These are phyloP conservation scores for Coemansia sp. DNA, from an alignment of 192 early-diverging fungal species.

Conservation along the genomic window DNA sequence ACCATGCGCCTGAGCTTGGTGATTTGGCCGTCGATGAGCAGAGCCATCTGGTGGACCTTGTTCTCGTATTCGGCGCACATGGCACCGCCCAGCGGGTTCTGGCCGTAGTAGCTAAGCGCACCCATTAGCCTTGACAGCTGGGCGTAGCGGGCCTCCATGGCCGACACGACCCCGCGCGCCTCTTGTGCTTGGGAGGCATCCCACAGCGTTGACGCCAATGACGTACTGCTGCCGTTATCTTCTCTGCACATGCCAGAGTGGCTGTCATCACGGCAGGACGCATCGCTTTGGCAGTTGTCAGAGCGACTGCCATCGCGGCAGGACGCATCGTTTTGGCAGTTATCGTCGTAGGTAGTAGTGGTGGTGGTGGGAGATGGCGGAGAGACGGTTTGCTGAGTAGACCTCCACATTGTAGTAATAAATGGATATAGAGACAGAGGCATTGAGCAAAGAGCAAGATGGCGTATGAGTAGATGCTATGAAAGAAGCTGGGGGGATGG, in stretches of 20 bases:
- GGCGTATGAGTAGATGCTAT: neutral
- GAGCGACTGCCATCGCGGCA: neutral
- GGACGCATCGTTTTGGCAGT: neutral
- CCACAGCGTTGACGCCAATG: neutral
- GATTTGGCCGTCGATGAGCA: constrained; percentile 42
- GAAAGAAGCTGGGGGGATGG: neutral
- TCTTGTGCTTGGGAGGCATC: constrained; percentile 14
- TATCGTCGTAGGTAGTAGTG: neutral
- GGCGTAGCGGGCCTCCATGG: constrained; percentile 22
- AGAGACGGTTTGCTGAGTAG: neutral
- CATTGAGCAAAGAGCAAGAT: neutral
- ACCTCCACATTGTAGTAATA: neutral
- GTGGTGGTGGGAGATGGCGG: neutral
- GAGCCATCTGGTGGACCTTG: constrained; percentile 45
- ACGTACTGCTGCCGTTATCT: neutral
- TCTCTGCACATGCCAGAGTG: neutral
- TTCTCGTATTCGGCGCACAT: constrained; percentile 43
- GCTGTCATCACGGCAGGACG: neutral
- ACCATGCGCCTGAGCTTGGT: constrained; percentile 24
- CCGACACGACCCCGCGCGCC: constrained; percentile 29
- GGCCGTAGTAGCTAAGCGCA: constrained; percentile 11
- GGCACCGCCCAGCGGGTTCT: constrained; percentile 46
- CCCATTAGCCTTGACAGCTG: constrained; percentile 28
- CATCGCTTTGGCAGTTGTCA: neutral
- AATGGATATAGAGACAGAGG: constrained; percentile 12